Base-by-base conservation (phyloP, 139 green algal species). In the Pleodorina starrii region DNA sequence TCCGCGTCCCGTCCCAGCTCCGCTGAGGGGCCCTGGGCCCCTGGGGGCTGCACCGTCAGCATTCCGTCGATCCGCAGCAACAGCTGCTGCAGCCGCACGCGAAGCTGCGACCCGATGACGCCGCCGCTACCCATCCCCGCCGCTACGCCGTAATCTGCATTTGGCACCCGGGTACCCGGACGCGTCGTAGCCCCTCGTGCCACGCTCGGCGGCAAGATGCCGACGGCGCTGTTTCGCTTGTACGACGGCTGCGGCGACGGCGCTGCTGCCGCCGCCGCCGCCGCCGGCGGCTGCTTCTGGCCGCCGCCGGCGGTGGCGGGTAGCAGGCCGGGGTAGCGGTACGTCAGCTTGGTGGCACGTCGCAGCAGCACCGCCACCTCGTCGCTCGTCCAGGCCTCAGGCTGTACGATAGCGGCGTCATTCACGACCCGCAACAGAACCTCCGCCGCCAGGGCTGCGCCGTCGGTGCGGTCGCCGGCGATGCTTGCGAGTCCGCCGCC, bases 21-120 rank as follows among this genome's bases (percentile, higher is more conserved):
- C n/a, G n/a, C n/a, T n/a, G n/a, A n/a, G n/a, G n/a, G n/a, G n/a
- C n/a, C n/a, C n/a, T n/a, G n/a, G n/a, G n/a, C n/a, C n/a, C n/a
- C n/a, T n/a, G n/a, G n/a, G n/a, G n/a, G n/a, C n/a, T n/a, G n/a
- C n/a, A n/a, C n/a, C 42, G 44, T 9, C 40, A 87, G 32, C 19
- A 87, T 32, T 1, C 60, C 81, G 43, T 87, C 81, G 6, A 87
- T 12, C 16, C 81, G 81, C 17, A 87, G 29, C 43, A 87, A 42
- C 43, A 87, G 81, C 60, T 78, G 81, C 60, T 87, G 81, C 43
- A 87, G 81, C 80, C 40, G 16, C 1, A 86, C 17, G 4, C 80
- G 80, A 23, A 76, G 29, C 59, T 74, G 48, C 35, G 63, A 19
- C 48, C 11, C 48, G 48, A 57, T 12, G 48, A 12, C 48, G 48